These are phyloP conservation scores for Amylostereum areolatum DNA, from an alignment of 1,284 basidiomycete genomes.

Conservation along the genomic window DNA sequence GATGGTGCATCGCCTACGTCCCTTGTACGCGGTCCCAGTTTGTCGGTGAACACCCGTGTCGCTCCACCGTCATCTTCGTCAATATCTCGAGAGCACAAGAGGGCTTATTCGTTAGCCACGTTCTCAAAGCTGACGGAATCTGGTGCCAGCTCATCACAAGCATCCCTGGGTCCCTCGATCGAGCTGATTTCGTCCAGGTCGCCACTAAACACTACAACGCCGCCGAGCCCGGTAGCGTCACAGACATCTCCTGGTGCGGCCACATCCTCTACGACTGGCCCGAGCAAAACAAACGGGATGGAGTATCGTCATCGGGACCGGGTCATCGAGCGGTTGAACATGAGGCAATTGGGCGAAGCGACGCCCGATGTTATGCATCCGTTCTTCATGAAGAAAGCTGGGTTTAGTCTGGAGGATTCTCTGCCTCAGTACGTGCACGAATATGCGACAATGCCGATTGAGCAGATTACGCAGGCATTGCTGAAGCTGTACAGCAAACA, in stretches of 20 bases:
- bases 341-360: conserved; percentile 81
- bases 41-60: too few species aligned
- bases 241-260: neutral
- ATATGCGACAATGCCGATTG: conserved; percentile 77
- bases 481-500: conserved; percentile 79
- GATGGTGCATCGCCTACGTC: neutral
- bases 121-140: too few species aligned
- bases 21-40: neutral
- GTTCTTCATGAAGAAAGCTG: conserved; percentile 80
- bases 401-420: conserved; percentile 74
- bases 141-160: too few species aligned
- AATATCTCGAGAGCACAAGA: neutral
- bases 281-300: conserved; percentile 27
- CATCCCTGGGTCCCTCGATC: too few species aligned
- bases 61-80: neutral
- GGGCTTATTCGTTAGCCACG: neutral
- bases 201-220: too few species aligned
- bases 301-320: conserved; percentile 48
- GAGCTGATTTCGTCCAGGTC: too few species aligned
- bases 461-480: conserved; percentile 81
- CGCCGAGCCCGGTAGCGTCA: too few species aligned
- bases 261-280: conserved; percentile 8
- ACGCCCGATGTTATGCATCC: conserved; percentile 86
- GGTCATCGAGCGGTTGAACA: conserved; percentile 67
- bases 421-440: conserved; percentile 83